Evolutionary conservation across 139 green algal species (phyloP).

Genomic region (Volvox africanus): DNA sequence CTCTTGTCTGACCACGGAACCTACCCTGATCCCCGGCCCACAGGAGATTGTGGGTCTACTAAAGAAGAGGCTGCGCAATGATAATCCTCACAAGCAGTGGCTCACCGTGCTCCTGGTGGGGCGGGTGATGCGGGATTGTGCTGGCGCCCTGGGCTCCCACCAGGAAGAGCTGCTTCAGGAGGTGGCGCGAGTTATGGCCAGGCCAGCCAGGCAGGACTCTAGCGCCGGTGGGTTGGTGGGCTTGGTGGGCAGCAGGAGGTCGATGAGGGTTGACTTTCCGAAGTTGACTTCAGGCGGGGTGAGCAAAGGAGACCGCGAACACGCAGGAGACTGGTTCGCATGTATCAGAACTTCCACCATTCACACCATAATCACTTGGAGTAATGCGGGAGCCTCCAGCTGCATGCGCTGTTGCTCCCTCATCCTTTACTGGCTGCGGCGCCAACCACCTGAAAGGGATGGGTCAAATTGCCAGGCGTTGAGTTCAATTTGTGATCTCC

Average conservation of each 20-base stretch:
- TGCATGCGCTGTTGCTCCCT: no score
- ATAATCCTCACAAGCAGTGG: constrained; percentile 78
- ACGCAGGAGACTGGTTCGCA: no score
- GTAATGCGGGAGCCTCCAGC: no score
- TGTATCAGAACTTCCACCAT: no score
- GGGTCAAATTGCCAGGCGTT: no score
- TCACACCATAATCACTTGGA: no score
- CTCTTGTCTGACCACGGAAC: no score
- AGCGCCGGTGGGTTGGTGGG: constrained; percentile 46
- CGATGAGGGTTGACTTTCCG: not conserved
- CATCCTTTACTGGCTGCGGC: no score
- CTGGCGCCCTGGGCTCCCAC: constrained; percentile 43
- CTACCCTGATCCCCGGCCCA: not conserved
- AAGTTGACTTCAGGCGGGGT: no score
- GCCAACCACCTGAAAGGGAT: no score
- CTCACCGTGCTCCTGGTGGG: constrained; percentile 65
- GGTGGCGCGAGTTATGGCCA: constrained; percentile 61
- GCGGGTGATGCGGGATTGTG: constrained; percentile 67
- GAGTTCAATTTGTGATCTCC: no score
- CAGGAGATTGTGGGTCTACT: constrained; percentile 65
- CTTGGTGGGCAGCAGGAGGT: not conserved
- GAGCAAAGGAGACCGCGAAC: no score
- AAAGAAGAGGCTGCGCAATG: constrained; percentile 64
- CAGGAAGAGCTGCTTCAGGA: constrained; percentile 70
- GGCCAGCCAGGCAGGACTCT: constrained; percentile 47